A percentile compares a stretch with the other conserved stretches of the same genome.
Conservation (phyloP, 192 early-diverging fungal genomes). For the Helicostylum pulchrum region DNA sequence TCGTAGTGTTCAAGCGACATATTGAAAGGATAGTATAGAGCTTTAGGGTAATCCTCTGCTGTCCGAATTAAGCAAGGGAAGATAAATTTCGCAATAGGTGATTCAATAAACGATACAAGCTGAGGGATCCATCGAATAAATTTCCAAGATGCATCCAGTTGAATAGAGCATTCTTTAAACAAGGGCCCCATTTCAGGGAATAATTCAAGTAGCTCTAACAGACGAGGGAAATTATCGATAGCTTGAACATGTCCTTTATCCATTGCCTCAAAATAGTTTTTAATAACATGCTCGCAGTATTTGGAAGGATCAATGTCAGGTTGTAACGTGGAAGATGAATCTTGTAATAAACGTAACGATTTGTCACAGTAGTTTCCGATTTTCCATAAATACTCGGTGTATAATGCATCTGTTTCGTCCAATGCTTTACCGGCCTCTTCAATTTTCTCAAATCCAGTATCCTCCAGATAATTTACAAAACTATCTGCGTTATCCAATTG, state of each 20-base stretch:
- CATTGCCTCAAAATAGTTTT: constrained; percentile 55
- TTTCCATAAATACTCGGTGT: constrained; percentile 27
- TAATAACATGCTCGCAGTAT: constrained; percentile 38
- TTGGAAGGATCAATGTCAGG: constrained; percentile 13
- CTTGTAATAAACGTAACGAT: constrained; percentile 39
- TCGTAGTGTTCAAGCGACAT: constrained; percentile 70
- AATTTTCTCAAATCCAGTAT: constrained; percentile 1
- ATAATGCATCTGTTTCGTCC: not conserved
- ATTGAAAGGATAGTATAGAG: constrained; percentile 63
- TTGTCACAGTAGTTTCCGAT: constrained; percentile 53
- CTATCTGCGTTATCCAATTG: not conserved
- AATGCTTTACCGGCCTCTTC: not conserved
- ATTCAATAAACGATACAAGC: constrained; percentile 67
- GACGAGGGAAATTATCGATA: constrained; percentile 62
- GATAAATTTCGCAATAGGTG: constrained; percentile 44
- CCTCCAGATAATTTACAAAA: constrained; percentile 5
- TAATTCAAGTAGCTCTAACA: constrained; percentile 64
- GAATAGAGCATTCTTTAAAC: constrained; percentile 30
- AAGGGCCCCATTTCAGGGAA: constrained; percentile 34
- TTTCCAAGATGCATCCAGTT: constrained; percentile 53
- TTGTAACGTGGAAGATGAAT: not conserved
- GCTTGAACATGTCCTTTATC: constrained; percentile 47
- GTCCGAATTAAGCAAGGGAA: constrained; percentile 51
- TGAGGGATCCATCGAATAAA: constrained; percentile 78
- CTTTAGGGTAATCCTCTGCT: constrained; percentile 59